Evolutionary conservation across 495 filamentous ascomycete species (phyloP).

Genomic region (Penicillium turbatum): DNA sequence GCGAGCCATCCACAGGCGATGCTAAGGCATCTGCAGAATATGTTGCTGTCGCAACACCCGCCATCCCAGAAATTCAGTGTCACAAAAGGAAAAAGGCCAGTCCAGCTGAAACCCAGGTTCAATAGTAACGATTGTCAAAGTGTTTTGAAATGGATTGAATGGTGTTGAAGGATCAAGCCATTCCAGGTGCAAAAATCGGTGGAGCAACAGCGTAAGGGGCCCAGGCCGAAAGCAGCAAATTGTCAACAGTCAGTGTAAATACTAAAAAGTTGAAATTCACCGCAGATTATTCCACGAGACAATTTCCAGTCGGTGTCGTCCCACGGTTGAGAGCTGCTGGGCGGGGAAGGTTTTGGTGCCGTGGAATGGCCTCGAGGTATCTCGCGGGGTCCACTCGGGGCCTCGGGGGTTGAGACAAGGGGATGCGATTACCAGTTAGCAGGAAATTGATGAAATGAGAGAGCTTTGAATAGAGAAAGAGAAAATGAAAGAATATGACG

Average conservation of each 20-base stretch:
- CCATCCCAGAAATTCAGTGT: conserved; percentile 35
- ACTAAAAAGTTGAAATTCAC: neutral
- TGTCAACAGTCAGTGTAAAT: conserved; percentile 24
- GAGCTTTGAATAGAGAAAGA: neutral
- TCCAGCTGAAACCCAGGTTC: conserved; percentile 38
- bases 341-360: neutral
- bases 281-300: neutral
- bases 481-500: neutral
- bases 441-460: neutral
- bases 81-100: conserved; percentile 30
- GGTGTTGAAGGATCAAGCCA: conserved; percentile 32
- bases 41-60: conserved; percentile 39
- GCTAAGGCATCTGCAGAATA: conserved; percentile 41
- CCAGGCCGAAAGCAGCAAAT: conserved; percentile 36
- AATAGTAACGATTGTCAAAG: conserved; percentile 9
- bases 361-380: neutral
- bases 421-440: neutral
- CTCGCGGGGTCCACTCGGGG: neutral
- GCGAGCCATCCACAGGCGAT: conserved; percentile 35
- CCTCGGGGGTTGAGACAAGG: neutral
- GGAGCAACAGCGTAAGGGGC: conserved; percentile 9
- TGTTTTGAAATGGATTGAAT: conserved; percentile 1
- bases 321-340: neutral
- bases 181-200: conserved; percentile 21
- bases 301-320: neutral